phyloP scores from a whole-genome alignment of 202 grass and related monocot species.

The Bolboschoenoplectus hybrid region DNA sequence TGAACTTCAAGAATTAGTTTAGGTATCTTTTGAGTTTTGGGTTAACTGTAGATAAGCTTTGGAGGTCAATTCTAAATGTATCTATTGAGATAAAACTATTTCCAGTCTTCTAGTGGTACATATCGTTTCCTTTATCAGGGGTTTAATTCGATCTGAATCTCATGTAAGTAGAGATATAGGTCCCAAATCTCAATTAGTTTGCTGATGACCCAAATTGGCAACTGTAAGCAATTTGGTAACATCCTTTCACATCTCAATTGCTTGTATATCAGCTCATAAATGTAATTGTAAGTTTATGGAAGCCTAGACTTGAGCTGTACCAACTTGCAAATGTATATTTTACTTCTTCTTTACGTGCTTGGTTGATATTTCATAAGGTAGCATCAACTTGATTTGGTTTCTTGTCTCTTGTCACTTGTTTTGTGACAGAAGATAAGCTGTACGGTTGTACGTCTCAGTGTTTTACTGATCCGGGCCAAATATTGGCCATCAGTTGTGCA shows the following conservation, averaged over 20 bases:
- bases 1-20: neutral
- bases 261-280: neutral
- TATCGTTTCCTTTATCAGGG: neutral
- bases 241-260: neutral
- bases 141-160: neutral
- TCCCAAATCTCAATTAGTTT: constrained; percentile 1
- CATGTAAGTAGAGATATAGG: neutral
- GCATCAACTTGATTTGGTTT: neutral
- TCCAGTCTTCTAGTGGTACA: neutral
- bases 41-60: neutral
- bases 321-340: neutral
- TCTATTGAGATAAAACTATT: neutral
- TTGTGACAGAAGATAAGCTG: neutral
- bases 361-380: neutral
- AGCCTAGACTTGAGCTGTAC: neutral
- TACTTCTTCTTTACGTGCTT: constrained; percentile 7
- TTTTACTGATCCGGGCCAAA: neutral
- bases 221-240: neutral
- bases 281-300: neutral
- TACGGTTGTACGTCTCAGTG: too few relatives aligned
- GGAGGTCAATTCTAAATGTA: neutral
- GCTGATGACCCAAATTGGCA: neutral
- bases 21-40: neutral
- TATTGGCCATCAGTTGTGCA: neutral
- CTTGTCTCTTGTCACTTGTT: neutral